Evolutionary conservation across 176 grass and related monocot genomes (phyloP), one percentile per base, ranked within the genome.

Genomic region (Aegilops longissima): DNA sequence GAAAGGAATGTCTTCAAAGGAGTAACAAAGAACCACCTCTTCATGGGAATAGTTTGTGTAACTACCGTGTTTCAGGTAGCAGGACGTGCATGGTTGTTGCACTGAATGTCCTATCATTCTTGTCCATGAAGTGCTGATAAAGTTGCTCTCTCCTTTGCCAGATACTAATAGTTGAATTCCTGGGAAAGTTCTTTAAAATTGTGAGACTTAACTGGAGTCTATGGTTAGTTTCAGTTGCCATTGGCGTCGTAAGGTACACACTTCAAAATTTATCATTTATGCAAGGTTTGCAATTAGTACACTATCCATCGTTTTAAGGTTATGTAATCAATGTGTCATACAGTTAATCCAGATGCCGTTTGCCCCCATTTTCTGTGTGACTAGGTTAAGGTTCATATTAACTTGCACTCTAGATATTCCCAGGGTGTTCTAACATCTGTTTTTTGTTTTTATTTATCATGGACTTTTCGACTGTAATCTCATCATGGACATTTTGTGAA

Each of bases 111-210:
- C 25, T 25, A 77, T 20, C 27, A 70, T 36, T 58, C 23, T 81
- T 63, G 39, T 81, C 61, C 49, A 65, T 75, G 42, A 64, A 67
- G 12, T 86, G 51, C 35, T 79, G 38, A 65, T 64, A 76, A 88
- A 77, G 35, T 65, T 56, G 10, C 31, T 74, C 13, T 52, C 7
- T 30, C 62, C 31, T 78, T 69, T 87, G 52, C 83, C 82, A 98
- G 95, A 83, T 95, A 84, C 71, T 98, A 72, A 98, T 98, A 82
- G 87, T 98, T 64, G 89, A 98, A 56, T 98, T 98, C 80, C 91
- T 98, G 80, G 95, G 95, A 36, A 95, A 95, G 82, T 95, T 98
- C 75, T 92, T 94, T 75, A 93, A 94, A 77, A 98, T 90, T 21
- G 91, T 93, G 70, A 95, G 91, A 80, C 93, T 98, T 88, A 89